Conservation (phyloP, 1,139 yeast species). For the Yamadazyma triangularis region DNA sequence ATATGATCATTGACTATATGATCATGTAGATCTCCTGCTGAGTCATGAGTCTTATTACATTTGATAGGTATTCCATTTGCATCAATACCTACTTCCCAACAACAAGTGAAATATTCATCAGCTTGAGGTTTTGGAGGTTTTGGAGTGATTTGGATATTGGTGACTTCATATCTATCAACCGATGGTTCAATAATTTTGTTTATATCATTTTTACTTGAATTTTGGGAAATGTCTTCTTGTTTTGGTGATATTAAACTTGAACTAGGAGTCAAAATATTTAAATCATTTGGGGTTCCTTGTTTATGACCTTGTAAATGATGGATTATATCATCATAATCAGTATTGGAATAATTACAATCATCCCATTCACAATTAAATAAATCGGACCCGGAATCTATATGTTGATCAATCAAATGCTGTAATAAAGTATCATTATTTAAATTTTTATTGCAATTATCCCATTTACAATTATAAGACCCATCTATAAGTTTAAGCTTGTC, state of each 20-base stretch:
- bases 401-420: constrained; percentile 56
- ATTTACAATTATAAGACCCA: constrained; percentile 36
- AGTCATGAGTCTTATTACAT: constrained; percentile 48
- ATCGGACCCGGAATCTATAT: constrained; percentile 29
- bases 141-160: constrained; percentile 33
- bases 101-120: constrained; percentile 33
- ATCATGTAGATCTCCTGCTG: constrained; percentile 59
- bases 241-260: constrained; percentile 4
- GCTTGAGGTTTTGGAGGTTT: constrained; percentile 7
- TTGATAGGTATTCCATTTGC: constrained; percentile 25
- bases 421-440: constrained; percentile 44
- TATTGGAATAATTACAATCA: constrained; percentile 55
- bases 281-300: constrained; percentile 4
- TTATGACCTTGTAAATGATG: constrained; percentile 59
- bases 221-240: constrained; percentile 1
- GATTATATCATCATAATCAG: constrained; percentile 49
- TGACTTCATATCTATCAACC: constrained; percentile 24
- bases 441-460: constrained; percentile 50
- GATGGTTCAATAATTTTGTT: no score
- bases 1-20: constrained; percentile 69
- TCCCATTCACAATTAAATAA: constrained; percentile 60
- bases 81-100: constrained; percentile 41
- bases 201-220: no score
- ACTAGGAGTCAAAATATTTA: constrained; percentile 12
- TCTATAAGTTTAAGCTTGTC: constrained; percentile 1